These are phyloP conservation scores for Globisporangium solare DNA, from an alignment of 352 stramenopile species.

Conservation along the genomic window DNA sequence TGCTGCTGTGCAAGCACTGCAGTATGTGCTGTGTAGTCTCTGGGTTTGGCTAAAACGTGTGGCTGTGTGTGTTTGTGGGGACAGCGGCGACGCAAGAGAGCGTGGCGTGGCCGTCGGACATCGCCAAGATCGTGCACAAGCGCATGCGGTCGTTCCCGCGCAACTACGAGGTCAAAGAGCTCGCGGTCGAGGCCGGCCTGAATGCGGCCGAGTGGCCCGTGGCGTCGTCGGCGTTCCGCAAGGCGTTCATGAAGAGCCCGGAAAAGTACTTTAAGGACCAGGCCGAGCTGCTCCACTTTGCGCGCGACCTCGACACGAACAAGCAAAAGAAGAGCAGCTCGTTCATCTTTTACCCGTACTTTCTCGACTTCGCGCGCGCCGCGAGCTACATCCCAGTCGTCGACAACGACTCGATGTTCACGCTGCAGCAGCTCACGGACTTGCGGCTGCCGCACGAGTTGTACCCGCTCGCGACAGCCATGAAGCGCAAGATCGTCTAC, in stretches of 20 bases:
- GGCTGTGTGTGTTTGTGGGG: no score
- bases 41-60: no score
- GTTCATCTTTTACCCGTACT: constrained; percentile 78
- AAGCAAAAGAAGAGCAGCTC: constrained; percentile 43
- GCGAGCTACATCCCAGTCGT: constrained; percentile 24
- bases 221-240: constrained; percentile 51
- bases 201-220: constrained; percentile 60
- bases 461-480: constrained; percentile 78
- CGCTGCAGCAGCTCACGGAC: constrained; percentile 70
- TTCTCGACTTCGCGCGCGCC: constrained; percentile 54
- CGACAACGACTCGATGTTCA: constrained; percentile 35
- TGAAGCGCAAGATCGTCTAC: constrained; percentile 86
- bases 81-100: not conserved
- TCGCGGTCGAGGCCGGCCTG: constrained; percentile 60
- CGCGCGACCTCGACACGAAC: constrained; percentile 32
- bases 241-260: constrained; percentile 51
- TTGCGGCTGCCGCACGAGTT: constrained; percentile 72
- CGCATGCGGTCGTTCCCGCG: constrained; percentile 55
- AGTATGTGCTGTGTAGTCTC: no score
- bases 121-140: constrained; percentile 38
- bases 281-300: constrained; percentile 52
- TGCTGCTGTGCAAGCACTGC: no score
- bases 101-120: constrained; percentile 28
- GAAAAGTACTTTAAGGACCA: constrained; percentile 55
- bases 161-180: constrained; percentile 62